These are phyloP conservation scores for Fusarium sp. DNA, from an alignment of 2,329 filamentous ascomycete species.

Conservation along the genomic window DNA sequence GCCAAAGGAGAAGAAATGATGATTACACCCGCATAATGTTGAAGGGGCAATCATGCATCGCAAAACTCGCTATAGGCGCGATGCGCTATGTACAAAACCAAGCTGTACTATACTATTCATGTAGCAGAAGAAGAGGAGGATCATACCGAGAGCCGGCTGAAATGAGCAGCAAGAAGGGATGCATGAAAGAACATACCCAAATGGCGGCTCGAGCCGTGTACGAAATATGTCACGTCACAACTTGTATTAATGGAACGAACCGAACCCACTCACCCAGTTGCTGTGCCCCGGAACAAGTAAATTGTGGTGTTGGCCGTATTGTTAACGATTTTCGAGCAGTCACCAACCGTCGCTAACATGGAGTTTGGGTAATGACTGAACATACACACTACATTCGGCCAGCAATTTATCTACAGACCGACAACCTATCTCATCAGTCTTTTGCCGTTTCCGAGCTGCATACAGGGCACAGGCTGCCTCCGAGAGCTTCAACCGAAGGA, in stretches of 20 bases:
- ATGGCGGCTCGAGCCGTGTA: slow-evolving; percentile 24
- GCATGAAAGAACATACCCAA: slow-evolving; percentile 3
- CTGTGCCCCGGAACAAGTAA: not conserved
- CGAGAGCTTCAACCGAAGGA: not conserved
- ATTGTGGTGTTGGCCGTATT: not conserved
- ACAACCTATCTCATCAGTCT: no score
- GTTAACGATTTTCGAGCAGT: not conserved
- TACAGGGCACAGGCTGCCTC: not conserved
- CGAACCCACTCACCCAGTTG: not conserved
- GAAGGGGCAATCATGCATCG: not conserved
- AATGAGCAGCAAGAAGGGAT: slow-evolving; percentile 15
- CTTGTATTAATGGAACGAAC: slow-evolving; percentile 19
- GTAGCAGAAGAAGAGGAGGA: slow-evolving; percentile 9
- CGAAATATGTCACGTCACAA: slow-evolving; percentile 11
- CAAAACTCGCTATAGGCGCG: not conserved
- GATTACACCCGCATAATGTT: not conserved
- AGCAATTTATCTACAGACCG: no score
- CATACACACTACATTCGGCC: no score
- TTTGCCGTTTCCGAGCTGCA: no score
- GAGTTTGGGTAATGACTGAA: no score
- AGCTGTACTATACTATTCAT: slow-evolving; percentile 39
- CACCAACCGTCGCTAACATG: not conserved
- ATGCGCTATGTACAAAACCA: slow-evolving; percentile 29
- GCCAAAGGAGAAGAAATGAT: slow-evolving; percentile 44
- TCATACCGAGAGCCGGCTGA: not conserved